Evolutionary conservation across 169 alveolate genomes (phyloP).

Genomic region (Plasmodium adleri): DNA sequence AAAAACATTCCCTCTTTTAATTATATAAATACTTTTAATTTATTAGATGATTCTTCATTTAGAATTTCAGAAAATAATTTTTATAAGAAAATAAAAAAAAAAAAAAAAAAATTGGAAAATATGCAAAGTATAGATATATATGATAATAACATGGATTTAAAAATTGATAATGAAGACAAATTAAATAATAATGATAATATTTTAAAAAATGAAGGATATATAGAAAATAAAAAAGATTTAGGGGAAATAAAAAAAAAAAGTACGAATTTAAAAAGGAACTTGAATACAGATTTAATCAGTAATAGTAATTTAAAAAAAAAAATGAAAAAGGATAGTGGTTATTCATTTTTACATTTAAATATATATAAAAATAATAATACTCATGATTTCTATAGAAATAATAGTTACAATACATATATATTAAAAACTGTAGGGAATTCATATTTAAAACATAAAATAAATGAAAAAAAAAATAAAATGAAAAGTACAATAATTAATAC

Average conservation of each 20-base stretch:
- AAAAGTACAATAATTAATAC: neutral
- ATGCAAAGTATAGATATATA: neutral
- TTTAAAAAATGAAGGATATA: neutral
- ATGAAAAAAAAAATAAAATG: conserved; percentile 7
- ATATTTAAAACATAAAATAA: conserved; percentile 42
- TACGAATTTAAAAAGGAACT: conserved; percentile 32
- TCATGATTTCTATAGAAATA: conserved; percentile 32
- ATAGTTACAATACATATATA: conserved; percentile 62
- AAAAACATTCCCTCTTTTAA: no score
- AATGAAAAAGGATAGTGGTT: conserved; percentile 19
- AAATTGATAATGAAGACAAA: neutral
- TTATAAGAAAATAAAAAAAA: neutral
- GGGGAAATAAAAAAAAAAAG: conserved; percentile 8
- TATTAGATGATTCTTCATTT: no score
- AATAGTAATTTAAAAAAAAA: conserved; percentile 23
- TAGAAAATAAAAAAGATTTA: neutral
- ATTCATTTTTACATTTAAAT: conserved; percentile 56
- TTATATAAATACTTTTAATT: no score
- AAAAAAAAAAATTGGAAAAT: neutral
- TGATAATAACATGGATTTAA: neutral
- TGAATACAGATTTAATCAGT: conserved; percentile 1
- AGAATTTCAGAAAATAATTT: no score
- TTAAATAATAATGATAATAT: neutral
- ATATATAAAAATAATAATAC: conserved; percentile 35
- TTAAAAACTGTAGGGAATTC: conserved; percentile 44